A percentile compares a stretch with the other conserved stretches of the same genome.
Evolutionary conservation across 192 early-diverging fungal genomes (phyloP).

Genomic region (Coemansia sp.): DNA sequence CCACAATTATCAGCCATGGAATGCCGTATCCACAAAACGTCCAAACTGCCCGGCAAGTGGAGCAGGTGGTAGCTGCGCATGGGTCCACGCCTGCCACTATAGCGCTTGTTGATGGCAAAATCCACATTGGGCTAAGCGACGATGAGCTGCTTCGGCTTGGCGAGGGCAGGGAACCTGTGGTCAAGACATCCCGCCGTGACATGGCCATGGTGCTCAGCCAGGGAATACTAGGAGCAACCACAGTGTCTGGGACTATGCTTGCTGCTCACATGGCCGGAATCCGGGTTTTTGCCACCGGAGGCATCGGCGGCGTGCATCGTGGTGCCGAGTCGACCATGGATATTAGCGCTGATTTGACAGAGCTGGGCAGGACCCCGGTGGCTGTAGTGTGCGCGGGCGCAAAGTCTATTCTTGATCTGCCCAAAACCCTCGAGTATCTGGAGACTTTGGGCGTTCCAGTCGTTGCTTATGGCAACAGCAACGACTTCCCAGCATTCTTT

Average conservation of each 20-base stretch:
- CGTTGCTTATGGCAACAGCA: conserved; percentile 64
- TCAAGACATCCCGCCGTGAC: conserved; percentile 85
- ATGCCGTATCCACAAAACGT: conserved; percentile 94
- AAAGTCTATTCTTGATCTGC: conserved; percentile 94
- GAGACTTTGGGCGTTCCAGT: conserved; percentile 95
- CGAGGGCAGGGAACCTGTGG: conserved; percentile 51
- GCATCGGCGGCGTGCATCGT: conserved; percentile 94
- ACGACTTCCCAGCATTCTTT: conserved; percentile 91
- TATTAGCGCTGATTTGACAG: conserved; percentile 88
- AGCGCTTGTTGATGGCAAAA: conserved; percentile 80
- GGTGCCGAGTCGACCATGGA: conserved; percentile 79
- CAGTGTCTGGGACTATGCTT: conserved; percentile 90
- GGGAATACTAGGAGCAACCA: conserved; percentile 79
- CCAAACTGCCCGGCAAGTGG: conserved; percentile 78
- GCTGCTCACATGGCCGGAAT: conserved; percentile 85
- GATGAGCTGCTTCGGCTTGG: conserved; percentile 65
- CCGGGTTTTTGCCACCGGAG: conserved; percentile 90
- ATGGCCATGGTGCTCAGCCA: conserved; percentile 72
- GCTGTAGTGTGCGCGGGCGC: conserved; percentile 95
- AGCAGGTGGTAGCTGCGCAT: conserved; percentile 66
- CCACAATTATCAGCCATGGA: conserved; percentile 94
- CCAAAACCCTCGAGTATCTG: conserved; percentile 84
- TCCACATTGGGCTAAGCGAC: conserved; percentile 75
- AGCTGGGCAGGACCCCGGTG: conserved; percentile 86
- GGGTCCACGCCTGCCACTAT: conserved; percentile 87